phyloP scores from a whole-genome alignment of 1,139 yeast genomes.

The Cylindricascospora bacillispora region DNA sequence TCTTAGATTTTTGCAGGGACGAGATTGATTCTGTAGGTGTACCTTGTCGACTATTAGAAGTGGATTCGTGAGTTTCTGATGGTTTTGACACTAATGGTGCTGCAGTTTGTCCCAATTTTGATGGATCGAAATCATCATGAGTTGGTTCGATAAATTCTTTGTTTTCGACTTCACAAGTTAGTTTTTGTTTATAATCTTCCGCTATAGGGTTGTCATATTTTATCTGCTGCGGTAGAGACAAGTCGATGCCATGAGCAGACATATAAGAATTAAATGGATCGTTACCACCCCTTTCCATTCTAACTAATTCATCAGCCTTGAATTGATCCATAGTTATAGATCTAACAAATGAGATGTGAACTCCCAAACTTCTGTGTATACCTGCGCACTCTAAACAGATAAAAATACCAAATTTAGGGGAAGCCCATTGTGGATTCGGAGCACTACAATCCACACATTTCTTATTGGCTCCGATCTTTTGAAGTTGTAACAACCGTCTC shows the following conservation, averaged over 20 bases:
- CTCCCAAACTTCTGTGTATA: slow-evolving; percentile 89
- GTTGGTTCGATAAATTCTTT: slow-evolving; percentile 55
- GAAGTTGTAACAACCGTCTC: slow-evolving; percentile 66
- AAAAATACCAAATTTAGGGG: slow-evolving; percentile 92
- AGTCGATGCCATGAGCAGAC: slow-evolving; percentile 59
- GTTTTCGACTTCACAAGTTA: slow-evolving; percentile 67
- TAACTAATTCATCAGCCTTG: slow-evolving; percentile 74
- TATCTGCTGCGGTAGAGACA: slow-evolving; percentile 46
- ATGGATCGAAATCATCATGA: slow-evolving; percentile 34
- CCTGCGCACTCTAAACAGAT: slow-evolving; percentile 98
- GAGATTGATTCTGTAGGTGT: slow-evolving; percentile 24
- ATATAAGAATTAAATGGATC: slow-evolving; percentile 60
- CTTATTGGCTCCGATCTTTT: slow-evolving; percentile 72
- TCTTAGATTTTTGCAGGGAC: slow-evolving; percentile 42
- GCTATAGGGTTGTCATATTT: slow-evolving; percentile 87
- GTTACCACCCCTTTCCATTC: slow-evolving; percentile 96
- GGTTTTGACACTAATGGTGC: slow-evolving; percentile 3
- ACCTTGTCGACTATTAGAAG: slow-evolving; percentile 14
- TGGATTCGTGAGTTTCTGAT: slow-evolving; percentile 9
- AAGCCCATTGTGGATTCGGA: slow-evolving; percentile 98
- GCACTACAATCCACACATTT: slow-evolving; percentile 91
- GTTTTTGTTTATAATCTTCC: slow-evolving; percentile 79
- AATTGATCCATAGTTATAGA: slow-evolving; percentile 97
- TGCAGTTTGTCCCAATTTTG: slow-evolving; percentile 8
- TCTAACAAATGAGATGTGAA: slow-evolving; percentile 91